Percentiles rank a stretch among this genome's conserved stretches.
Conservation (phyloP, 768 basidiomycete genomes). For the Hypsizygus marmoreus region DNA sequence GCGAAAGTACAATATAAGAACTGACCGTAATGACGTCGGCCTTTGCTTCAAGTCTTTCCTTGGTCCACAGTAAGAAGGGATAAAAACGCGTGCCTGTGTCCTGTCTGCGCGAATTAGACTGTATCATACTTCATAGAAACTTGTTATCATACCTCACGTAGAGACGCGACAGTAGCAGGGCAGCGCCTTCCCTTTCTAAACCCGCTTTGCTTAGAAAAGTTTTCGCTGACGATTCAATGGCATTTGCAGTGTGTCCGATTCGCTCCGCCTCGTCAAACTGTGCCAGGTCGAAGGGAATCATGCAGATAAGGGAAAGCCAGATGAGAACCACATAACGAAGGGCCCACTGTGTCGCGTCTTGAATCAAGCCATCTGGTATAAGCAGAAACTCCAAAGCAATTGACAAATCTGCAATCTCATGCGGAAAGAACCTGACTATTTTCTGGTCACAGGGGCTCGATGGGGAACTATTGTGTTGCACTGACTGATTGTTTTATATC, state of each 20-base stretch:
- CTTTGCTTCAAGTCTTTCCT: conserved; percentile 35
- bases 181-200: conserved; percentile 83
- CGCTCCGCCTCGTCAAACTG: conserved; percentile 73
- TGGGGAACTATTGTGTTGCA: conserved; percentile 16
- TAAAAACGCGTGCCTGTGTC: conserved; percentile 54
- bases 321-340: conserved; percentile 81
- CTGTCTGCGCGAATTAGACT: conserved; percentile 43
- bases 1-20: no score
- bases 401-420: conserved; percentile 81
- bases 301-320: conserved; percentile 94
- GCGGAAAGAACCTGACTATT: conserved; percentile 91
- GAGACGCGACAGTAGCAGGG: conserved; percentile 75
- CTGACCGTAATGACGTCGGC: conserved; percentile 54
- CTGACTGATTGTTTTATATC: conserved; percentile 90
- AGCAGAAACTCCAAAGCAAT: conserved; percentile 71
- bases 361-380: conserved; percentile 42
- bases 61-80: conserved; percentile 54
- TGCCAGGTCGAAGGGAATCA: conserved; percentile 88
- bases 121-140: not conserved
- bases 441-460: conserved; percentile 16
- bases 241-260: conserved; percentile 53
- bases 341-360: conserved; percentile 63
- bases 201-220: conserved; percentile 66
- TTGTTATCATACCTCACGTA: conserved; percentile 68
- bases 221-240: conserved; percentile 62